phyloP scores from a whole-genome alignment of 2,329 filamentous ascomycete genomes.

The Amphichorda felina region DNA sequence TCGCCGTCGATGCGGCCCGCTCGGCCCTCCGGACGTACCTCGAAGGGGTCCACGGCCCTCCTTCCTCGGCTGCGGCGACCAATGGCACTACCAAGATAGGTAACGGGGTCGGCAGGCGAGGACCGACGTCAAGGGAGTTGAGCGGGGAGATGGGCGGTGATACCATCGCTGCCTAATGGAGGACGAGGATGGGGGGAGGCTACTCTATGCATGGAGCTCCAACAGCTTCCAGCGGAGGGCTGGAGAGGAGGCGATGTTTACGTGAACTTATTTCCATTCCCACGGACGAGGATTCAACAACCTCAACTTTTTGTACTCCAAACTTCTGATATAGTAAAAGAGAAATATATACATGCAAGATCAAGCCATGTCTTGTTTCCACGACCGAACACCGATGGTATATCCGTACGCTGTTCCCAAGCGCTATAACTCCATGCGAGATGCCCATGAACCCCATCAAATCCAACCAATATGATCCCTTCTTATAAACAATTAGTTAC shows the following conservation, averaged over 20 bases:
- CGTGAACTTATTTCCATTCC: too few relatives aligned
- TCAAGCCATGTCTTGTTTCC: too few relatives aligned
- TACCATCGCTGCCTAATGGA: conserved; percentile 23
- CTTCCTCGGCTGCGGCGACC: background rate
- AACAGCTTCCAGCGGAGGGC: background rate
- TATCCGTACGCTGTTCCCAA: background rate
- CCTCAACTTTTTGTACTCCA: background rate
- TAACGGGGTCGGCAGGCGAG: conserved; percentile 8
- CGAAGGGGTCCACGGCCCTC: conserved; percentile 1
- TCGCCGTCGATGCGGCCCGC: conserved; percentile 31
- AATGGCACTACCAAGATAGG: background rate
- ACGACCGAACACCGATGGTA: background rate
- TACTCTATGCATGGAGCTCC: too few relatives aligned
- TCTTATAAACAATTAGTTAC: too few relatives aligned
- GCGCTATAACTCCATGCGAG: too few relatives aligned
- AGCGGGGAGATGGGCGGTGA: conserved; percentile 52
- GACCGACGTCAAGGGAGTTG: conserved; percentile 40
- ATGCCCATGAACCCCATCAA: too few relatives aligned
- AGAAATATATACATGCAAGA: too few relatives aligned
- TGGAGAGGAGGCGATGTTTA: too few relatives aligned
- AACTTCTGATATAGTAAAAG: background rate
- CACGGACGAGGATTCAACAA: too few relatives aligned
- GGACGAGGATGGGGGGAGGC: conserved; percentile 3
- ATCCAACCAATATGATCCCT: background rate
- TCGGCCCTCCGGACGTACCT: conserved; percentile 28